Evolutionary conservation across 106 monocot genomes (phyloP), one percentile per base, ranked within the genome.

Genomic region (Acanthochlamys bracteata): DNA sequence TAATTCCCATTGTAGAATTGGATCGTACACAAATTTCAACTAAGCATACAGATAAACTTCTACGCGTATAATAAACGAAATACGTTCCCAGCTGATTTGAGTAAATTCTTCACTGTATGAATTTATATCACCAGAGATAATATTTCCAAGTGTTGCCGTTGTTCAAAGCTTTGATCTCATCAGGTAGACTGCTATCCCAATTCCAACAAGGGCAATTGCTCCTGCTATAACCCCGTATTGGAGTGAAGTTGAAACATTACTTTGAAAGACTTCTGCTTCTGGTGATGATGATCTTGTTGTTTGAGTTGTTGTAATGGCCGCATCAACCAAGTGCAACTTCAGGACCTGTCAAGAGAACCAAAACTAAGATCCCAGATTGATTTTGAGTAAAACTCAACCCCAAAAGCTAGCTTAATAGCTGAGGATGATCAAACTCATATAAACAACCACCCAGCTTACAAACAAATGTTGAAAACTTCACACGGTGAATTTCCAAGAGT

Each of bases 311-410:
- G 46, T 24, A n/a, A n/a, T n/a, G 14, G 73, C 52, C 0, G 63
- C 62, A 24, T 33, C 42, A 24, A 83, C 80, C 26, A 86, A 52
- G 11, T 91, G 83, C 69, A 91, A 69, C 73, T 75, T 80, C 45
- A 91, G 70, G 62, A 85, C 82, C 89, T 90, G 66, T 62, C 39
- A 53, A 14, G 14, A 46, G 45, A 8, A 46, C 8, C 8, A 46
- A 8, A 46, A 46, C 8, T 54, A 54, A 54, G 16, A 54, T 19
- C 53, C 53, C 12, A 54, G n/a, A 54, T 45, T 45, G 7, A 7
- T 45, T 45, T 45, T 45, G 7, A 9, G 7, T 45, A 7, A 45
- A 9, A 45, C 53, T 10, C 7, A 54, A 54, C 16, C 53, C 4
- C 7, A 54, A 10, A 19, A 54, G 19, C 6, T n/a, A n/a, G n/a